A percentile compares a stretch with the other conserved stretches of the same genome.
phyloP scores from a whole-genome alignment of 1,284 basidiomycete species.

The Schizophyllum commune region DNA sequence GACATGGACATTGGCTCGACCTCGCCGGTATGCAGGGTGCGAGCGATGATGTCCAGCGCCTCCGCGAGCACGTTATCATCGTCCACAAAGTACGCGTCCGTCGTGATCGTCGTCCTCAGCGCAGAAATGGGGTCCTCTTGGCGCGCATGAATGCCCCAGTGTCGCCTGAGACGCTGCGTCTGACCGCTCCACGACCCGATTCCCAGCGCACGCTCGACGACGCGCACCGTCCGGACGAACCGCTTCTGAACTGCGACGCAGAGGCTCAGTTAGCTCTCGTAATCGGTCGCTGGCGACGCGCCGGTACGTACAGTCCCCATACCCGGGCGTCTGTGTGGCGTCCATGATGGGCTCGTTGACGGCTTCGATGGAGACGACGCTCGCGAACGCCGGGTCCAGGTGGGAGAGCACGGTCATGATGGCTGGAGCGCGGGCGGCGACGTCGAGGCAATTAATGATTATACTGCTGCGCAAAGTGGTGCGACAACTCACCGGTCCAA shows the following conservation, averaged over 20 bases:
- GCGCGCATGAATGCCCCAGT: neutral
- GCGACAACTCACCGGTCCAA: constrained; percentile 38
- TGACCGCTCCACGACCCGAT: constrained; percentile 20
- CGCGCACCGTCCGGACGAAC: constrained; percentile 61
- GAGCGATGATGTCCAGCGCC: constrained; percentile 41
- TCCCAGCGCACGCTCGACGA: constrained; percentile 55
- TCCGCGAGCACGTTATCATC: constrained; percentile 37
- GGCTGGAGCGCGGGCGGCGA: constrained; percentile 19
- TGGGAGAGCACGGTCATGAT: constrained; percentile 70
- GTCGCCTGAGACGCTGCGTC: neutral
- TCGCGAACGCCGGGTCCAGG: constrained; percentile 55
- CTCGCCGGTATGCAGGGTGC: constrained; percentile 26
- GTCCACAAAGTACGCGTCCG: constrained; percentile 32
- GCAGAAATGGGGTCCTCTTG: neutral
- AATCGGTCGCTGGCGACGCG: neutral
- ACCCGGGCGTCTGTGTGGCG: constrained; percentile 53
- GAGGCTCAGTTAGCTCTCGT: constrained; percentile 24
- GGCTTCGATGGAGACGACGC: constrained; percentile 66
- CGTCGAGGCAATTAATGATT: neutral
- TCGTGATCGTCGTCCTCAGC: neutral
- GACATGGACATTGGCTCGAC: constrained; percentile 24
- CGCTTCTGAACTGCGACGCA: constrained; percentile 41
- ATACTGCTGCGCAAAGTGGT: neutral
- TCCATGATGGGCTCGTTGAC: constrained; percentile 73
- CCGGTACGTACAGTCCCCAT: constrained; percentile 47